Percentiles rank a stretch among this genome's conserved stretches.
phyloP scores from a whole-genome alignment of 116 monocot genomes.

The Trichopus zeylanicus region DNA sequence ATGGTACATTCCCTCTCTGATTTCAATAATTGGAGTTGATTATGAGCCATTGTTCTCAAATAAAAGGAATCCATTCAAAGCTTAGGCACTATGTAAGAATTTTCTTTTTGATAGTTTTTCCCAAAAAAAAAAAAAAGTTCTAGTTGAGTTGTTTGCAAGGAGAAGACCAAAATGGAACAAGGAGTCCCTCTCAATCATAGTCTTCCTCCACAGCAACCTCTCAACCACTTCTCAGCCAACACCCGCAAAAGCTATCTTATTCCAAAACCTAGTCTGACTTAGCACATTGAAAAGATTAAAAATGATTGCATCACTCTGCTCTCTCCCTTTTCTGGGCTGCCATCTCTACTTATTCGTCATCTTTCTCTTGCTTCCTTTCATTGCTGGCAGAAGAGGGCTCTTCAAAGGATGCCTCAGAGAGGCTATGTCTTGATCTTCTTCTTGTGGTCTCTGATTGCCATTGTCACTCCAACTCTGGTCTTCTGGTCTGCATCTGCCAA shows the following conservation, averaged over 20 bases:
- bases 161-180: background rate
- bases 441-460: constrained; percentile 65
- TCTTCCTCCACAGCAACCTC: constrained; percentile 7
- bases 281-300: background rate
- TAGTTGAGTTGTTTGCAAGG: background rate
- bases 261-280: background rate
- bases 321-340: background rate
- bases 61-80: background rate
- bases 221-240: constrained; percentile 13
- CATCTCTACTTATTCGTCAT: background rate
- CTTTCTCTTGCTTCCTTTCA: constrained; percentile 1
- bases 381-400: background rate
- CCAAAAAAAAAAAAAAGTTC: background rate
- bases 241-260: background rate
- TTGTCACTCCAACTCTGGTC: constrained; percentile 70
- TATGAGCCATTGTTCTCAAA: background rate
- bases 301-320: constrained; percentile 8
- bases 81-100: background rate
- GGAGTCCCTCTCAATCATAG: constrained; percentile 6
- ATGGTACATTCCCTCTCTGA: background rate
- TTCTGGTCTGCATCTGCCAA: constrained; percentile 54
- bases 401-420: constrained; percentile 50
- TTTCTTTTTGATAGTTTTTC: background rate
- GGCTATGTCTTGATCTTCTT: constrained; percentile 67
- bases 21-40: no score